phyloP scores from a whole-genome alignment of 2,329 filamentous ascomycete genomes.

The Colletotrichum kahawae region DNA sequence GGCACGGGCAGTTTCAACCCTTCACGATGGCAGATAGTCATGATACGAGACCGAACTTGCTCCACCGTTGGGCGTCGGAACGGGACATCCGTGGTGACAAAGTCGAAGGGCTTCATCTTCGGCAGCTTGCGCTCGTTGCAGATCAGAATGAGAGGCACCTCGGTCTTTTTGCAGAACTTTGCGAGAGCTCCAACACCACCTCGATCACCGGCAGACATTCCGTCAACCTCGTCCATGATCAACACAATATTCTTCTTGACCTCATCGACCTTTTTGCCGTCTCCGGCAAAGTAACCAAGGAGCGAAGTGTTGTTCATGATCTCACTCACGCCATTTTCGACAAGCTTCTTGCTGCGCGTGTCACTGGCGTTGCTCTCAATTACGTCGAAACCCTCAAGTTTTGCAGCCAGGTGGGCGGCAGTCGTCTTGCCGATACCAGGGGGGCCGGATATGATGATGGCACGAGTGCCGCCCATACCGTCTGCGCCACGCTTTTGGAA shows the following conservation, averaged over 20 bases:
- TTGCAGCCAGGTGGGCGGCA: slow-evolving; percentile 91
- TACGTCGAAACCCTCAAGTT: slow-evolving; percentile 90
- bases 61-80: slow-evolving; percentile 92
- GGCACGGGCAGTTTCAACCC: slow-evolving; percentile 81
- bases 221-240: slow-evolving; percentile 99
- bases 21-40: slow-evolving; percentile 94
- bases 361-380: slow-evolving; percentile 97
- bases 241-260: slow-evolving; percentile 92
- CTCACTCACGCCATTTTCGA: slow-evolving; percentile 86
- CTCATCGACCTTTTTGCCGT: slow-evolving; percentile 79
- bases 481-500: slow-evolving; percentile 87
- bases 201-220: slow-evolving; percentile 96
- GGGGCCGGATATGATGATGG: slow-evolving; percentile 94
- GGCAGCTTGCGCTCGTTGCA: slow-evolving; percentile 93
- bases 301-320: slow-evolving; percentile 94
- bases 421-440: slow-evolving; percentile 98
- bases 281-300: slow-evolving; percentile 85
- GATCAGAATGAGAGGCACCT: slow-evolving; percentile 94
- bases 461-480: slow-evolving; percentile 80
- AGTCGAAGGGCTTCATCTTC: slow-evolving; percentile 99
- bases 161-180: slow-evolving; percentile 92
- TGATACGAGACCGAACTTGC: slow-evolving; percentile 88
- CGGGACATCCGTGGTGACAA: slow-evolving; percentile 80
- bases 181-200: slow-evolving; percentile 94
- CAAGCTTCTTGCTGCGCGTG: slow-evolving; percentile 91